These are phyloP conservation scores for Cryphonectria nitschkei DNA, from an alignment of 2,329 filamentous ascomycete species.

Conservation along the genomic window DNA sequence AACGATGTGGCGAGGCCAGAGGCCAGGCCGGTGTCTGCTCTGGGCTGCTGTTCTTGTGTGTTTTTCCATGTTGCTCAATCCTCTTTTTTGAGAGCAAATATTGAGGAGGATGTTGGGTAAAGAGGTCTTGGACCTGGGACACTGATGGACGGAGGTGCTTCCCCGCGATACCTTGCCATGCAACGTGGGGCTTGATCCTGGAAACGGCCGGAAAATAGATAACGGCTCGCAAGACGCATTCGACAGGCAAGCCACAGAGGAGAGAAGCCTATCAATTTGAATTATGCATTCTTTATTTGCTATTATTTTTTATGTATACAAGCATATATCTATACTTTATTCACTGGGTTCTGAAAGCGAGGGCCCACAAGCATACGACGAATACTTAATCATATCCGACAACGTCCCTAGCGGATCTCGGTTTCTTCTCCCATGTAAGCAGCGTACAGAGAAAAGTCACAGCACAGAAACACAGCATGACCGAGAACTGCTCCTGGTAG, in stretches of 20 bases:
- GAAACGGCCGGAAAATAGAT: background rate
- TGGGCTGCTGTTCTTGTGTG: background rate
- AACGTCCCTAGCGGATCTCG: slow-evolving; percentile 25
- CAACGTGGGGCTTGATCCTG: background rate
- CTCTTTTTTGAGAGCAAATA: background rate
- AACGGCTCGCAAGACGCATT: background rate
- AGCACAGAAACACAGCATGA: slow-evolving; percentile 36
- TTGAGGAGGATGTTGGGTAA: background rate
- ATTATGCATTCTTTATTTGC: too few species aligned
- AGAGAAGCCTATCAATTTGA: too few species aligned
- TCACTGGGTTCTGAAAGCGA: too few species aligned
- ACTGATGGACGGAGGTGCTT: background rate
- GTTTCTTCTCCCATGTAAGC: slow-evolving; percentile 32
- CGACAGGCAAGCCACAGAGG: background rate
- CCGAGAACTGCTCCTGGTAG: slow-evolving; percentile 31
- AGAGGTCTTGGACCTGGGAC: background rate
- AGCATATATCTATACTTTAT: too few species aligned
- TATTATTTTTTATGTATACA: too few species aligned
- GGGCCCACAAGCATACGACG: too few species aligned
- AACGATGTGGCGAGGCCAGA: background rate
- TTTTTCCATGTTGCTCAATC: slow-evolving; percentile 20
- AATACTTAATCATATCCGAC: background rate
- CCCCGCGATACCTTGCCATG: background rate
- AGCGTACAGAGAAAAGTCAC: slow-evolving; percentile 31
- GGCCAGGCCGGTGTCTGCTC: background rate